Base-by-base conservation (phyloP, 1,139 yeast species). In the Saccharomyces hybrid region DNA sequence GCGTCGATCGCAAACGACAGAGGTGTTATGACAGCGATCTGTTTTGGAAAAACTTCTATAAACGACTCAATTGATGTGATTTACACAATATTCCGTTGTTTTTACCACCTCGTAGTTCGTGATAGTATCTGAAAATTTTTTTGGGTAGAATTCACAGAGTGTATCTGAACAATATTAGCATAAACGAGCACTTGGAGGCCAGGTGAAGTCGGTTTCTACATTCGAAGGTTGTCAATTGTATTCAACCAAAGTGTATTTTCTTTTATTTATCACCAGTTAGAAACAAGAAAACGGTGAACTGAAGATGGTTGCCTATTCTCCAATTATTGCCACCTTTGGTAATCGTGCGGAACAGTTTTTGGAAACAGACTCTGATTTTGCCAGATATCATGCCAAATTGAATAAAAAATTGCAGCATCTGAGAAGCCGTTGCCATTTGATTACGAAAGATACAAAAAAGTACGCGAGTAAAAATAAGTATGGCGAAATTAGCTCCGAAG, bases 321-420 rank as follows among this genome's bases (percentile, higher is more conserved):
- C 71, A 32, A 55, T 68, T 42, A 60, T 58, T 11, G 68, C 69
- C 47, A 68, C 71, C 1, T 67, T 55, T 58, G 71, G 71, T 44
- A 61, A 57, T 5, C 64, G 71, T 47, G 61, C 60, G 41, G 67
- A 66, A 38, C 68, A 65, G 55, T 58, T 67, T 50, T 53, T 68
- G 28, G 71, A 68, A 48, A 62, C 70, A 9, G 60, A 59, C 11
- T 55, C 53, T 16, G 72, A 68, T 56, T 68, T 57, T 48, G 53
- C 55, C n/a, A 68, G 62, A 54, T 67, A 67, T 47, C 72, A 69
- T 55, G 56, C 54, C 16, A 68, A 68, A 55, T 57, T 69, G 52
- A 69, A 69, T 51, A 61, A 57, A 16, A 69, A 69, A 54, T 51
- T 69, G 53, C 63, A 60, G 49, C 61, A 62, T 28, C 53, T 69